Base-by-base conservation (phyloP, 1,284 basidiomycete genomes). In the Lentinus polychrous region DNA sequence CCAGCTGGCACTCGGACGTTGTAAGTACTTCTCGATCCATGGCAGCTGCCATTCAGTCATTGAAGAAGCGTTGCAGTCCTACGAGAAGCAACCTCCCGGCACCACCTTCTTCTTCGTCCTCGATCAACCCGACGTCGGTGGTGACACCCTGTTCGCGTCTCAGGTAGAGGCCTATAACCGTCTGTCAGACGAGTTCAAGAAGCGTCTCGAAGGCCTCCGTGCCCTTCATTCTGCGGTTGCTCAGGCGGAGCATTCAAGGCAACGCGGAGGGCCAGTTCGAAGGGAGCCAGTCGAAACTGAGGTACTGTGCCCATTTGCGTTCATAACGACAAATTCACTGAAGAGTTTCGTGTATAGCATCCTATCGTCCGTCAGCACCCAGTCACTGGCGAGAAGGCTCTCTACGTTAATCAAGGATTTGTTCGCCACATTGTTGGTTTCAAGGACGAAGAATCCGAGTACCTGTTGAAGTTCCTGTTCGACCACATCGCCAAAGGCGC, bases 391-490 rank as follows among this genome's bases (percentile, higher is more conserved):
- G 78, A 83, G 60, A 81, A 84, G 61, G 78, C 78, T 0, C 67
- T 85, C 15, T 83, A 78, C 60, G 70, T 84, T 61, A 81, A 83
- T 63, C 71, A 73, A 33, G 76, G 74, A 40, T 87, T 86, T 68
- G 77, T 76, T 10, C 67, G 73, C 23, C 70, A 70, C 53, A 86
- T 87, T 56, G 79, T 86, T 22, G 84, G 85, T 0, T 76, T 77
- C 63, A 83, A 81, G 66, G 56, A 72, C 31, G 82, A 85, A 55
- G 85, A 88, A 60, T 79, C 76, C 6, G 80, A 85, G 35, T 76
- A 75, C 49, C 69, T 86, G 23, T 68, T 85, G 52, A 75, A 77
- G 51, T 76, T 83, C 67, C 64, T 83, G 33, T 79, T 66, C 55
- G 74, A 76, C 55, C 80, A 83, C 53, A 70, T 77, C 49, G 65